These are phyloP conservation scores for Hanseniaspora singularis DNA, from an alignment of 805 yeast species.

Conservation along the genomic window DNA sequence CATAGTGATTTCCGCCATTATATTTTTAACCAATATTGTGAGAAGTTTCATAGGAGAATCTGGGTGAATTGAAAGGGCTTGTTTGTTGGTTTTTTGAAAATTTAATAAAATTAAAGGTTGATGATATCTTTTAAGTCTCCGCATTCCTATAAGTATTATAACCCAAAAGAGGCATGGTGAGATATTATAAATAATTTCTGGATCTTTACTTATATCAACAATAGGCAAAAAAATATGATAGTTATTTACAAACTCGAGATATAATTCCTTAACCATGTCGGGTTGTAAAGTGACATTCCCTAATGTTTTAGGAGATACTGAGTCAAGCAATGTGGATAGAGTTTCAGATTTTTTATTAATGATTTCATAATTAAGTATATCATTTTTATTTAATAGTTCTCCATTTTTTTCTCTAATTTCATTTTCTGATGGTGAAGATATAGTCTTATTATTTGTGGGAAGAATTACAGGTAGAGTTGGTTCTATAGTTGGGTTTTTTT, in stretches of 20 bases:
- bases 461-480: background rate
- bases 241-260: slow-evolving; percentile 53
- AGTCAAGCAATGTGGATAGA: slow-evolving; percentile 27
- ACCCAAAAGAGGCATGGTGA: slow-evolving; percentile 94
- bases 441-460: background rate
- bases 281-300: slow-evolving; percentile 56
- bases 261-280: slow-evolving; percentile 50
- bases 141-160: slow-evolving; percentile 67
- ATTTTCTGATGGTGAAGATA: slow-evolving; percentile 2
- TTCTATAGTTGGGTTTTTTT: background rate
- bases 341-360: slow-evolving; percentile 20
- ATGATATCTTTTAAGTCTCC: slow-evolving; percentile 34
- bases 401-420: slow-evolving; percentile 1
- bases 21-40: slow-evolving; percentile 59
- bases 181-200: slow-evolving; percentile 62
- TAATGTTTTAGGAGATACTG: slow-evolving; percentile 55
- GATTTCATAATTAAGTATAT: slow-evolving; percentile 1
- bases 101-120: slow-evolving; percentile 26
- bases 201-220: slow-evolving; percentile 69
- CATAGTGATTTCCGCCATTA: slow-evolving; percentile 76
- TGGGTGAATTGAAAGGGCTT: slow-evolving; percentile 1
- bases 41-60: slow-evolving; percentile 27
- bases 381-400: slow-evolving; percentile 6
- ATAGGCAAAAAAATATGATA: slow-evolving; percentile 84
- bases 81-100: slow-evolving; percentile 16